These are phyloP conservation scores for Ascocoryne sarcoides DNA, from an alignment of 2,329 filamentous ascomycete species.

Conservation along the genomic window DNA sequence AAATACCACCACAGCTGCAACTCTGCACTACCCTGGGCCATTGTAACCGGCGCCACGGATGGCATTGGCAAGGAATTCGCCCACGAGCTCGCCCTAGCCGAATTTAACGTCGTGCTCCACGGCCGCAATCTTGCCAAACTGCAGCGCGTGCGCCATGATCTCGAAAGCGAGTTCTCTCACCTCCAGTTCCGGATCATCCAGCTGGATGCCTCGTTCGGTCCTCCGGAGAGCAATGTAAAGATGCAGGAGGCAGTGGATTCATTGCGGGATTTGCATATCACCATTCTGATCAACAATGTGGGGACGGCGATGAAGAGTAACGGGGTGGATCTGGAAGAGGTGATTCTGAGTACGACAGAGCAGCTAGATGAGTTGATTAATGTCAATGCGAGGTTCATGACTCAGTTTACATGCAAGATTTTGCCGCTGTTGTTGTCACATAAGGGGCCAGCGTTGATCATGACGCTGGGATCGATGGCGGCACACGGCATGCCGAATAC, in stretches of 20 bases:
- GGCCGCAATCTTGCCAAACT: conserved; percentile 45
- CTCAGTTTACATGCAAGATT: conserved; percentile 38
- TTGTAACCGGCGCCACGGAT: conserved; percentile 45
- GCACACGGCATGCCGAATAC: conserved; percentile 39
- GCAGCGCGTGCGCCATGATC: conserved; percentile 30
- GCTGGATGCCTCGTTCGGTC: conserved; percentile 33
- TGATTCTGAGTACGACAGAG: background rate
- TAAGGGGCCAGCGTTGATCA: conserved; percentile 36
- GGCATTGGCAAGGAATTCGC: conserved; percentile 46
- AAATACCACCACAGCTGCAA: conserved; percentile 3
- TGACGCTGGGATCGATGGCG: conserved; percentile 42
- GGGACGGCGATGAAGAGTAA: conserved; percentile 25
- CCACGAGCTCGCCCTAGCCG: conserved; percentile 39
- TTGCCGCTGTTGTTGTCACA: conserved; percentile 34
- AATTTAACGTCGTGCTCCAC: conserved; percentile 50
- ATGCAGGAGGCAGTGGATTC: conserved; percentile 25
- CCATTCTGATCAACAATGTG: conserved; percentile 48
- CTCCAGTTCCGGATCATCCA: conserved; percentile 34
- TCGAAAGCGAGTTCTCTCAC: conserved; percentile 33
- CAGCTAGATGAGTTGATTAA: conserved; percentile 36
- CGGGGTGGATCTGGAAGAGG: background rate
- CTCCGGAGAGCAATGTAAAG: conserved; percentile 22
- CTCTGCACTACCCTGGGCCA: conserved; percentile 32
- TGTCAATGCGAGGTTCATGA: conserved; percentile 41
- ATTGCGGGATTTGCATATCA: conserved; percentile 33